Percentiles rank a stretch among this genome's conserved stretches.
Conservation (phyloP, 805 yeast species). For the Pichia nanzhaoensis region DNA sequence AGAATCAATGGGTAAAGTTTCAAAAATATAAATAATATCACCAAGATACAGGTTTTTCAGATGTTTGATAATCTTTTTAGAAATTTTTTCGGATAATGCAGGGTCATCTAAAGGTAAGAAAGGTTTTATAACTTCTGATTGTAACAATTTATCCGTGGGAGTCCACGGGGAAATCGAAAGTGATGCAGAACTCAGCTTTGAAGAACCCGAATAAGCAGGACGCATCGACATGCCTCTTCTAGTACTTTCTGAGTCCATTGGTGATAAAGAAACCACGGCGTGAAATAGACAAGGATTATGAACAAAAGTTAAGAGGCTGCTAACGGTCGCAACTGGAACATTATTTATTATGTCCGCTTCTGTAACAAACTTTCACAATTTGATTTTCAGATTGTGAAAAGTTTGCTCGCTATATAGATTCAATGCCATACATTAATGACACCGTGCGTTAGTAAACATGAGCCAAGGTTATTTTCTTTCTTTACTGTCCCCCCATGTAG, state of each 20-base stretch:
- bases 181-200: background rate
- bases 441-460: too few species aligned
- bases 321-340: too few species aligned
- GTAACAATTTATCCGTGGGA: constrained; percentile 6
- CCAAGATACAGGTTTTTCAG: constrained; percentile 14
- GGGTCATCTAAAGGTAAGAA: constrained; percentile 5
- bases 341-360: too few species aligned
- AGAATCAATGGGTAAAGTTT: constrained; percentile 8
- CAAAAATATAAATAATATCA: constrained; percentile 13
- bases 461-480: too few species aligned
- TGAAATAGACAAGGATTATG: too few species aligned
- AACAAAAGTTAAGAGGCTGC: too few species aligned
- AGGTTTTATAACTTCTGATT: constrained; percentile 8
- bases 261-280: too few species aligned
- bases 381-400: too few species aligned
- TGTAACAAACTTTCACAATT: too few species aligned
- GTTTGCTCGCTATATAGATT: too few species aligned
- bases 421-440: too few species aligned
- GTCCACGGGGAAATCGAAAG: constrained; percentile 2
- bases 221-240: constrained; percentile 1
- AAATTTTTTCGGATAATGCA: background rate
- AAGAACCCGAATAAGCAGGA: background rate
- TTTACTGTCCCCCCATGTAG: too few species aligned
- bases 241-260: background rate
- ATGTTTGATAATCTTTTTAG: constrained; percentile 1